A percentile compares a stretch with the other conserved stretches of the same genome.
These are phyloP conservation scores for Oryza rufipogon DNA, from an alignment of 176 grass and related monocot genomes.

Conservation along the genomic window DNA sequence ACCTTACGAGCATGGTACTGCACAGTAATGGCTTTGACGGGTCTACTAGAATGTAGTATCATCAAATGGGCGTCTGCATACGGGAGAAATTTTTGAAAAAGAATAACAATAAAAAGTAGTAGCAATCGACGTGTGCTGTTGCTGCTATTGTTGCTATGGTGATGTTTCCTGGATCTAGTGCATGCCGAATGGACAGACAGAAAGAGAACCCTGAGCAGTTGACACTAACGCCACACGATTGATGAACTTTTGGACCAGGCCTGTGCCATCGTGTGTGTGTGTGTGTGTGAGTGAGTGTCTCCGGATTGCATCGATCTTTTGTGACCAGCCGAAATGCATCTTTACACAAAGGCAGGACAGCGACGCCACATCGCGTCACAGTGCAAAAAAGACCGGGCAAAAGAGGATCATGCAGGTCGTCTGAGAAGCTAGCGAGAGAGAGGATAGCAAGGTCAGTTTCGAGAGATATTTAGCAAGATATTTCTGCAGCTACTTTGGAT, in stretches of 20 bases:
- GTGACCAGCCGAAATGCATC: not conserved
- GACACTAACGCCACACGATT: not conserved
- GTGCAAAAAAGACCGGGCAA: not conserved
- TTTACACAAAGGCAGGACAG: not conserved
- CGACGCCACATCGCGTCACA: not conserved
- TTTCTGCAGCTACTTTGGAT: not conserved
- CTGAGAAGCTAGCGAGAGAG: not conserved
- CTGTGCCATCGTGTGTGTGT: not conserved
- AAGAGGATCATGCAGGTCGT: not conserved
- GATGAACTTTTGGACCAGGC: not conserved
- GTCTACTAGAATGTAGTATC: not conserved
- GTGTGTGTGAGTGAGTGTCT: not conserved
- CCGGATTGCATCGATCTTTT: slow-evolving; percentile 14
- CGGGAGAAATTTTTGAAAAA: not conserved
- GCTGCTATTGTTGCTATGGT: not conserved
- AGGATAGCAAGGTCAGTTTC: not conserved
- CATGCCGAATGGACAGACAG: not conserved
- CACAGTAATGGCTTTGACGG: not conserved
- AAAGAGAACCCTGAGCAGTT: not conserved
- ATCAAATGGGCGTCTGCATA: not conserved
- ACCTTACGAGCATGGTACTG: not conserved
- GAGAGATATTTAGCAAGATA: not conserved
- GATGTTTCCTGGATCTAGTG: not conserved
- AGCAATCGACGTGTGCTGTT: not conserved
- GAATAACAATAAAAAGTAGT: not conserved